Percentiles rank a stretch among this genome's conserved stretches.
These are phyloP conservation scores for Pseudopyricularia javanii DNA, from an alignment of 2,329 filamentous ascomycete species.

Conservation along the genomic window DNA sequence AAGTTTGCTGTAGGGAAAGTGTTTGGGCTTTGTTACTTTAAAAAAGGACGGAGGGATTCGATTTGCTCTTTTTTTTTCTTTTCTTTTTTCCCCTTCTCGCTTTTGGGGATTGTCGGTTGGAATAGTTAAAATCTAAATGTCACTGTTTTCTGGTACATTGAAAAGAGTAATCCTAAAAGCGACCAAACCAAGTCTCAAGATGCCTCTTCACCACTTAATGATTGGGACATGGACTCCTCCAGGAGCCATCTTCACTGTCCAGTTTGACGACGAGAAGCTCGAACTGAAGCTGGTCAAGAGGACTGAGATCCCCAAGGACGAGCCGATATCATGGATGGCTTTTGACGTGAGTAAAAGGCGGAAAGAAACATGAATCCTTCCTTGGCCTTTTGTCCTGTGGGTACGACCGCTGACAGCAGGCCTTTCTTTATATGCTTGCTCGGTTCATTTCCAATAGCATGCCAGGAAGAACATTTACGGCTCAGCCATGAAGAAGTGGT, in stretches of 20 bases:
- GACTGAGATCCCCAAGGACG: constrained; percentile 68
- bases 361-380: no score
- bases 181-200: background rate
- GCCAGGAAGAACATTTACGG: constrained; percentile 76
- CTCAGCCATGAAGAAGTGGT: constrained; percentile 89
- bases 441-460: constrained; percentile 39
- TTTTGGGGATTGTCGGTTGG: background rate
- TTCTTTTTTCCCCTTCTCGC: background rate
- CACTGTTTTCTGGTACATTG: background rate
- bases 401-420: background rate
- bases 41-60: no score
- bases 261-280: constrained; percentile 72
- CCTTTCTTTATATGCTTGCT: background rate
- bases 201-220: constrained; percentile 65
- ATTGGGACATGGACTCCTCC: constrained; percentile 85
- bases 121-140: background rate
- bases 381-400: background rate
- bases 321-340: constrained; percentile 90
- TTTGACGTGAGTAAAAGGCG: constrained; percentile 52
- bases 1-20: background rate
- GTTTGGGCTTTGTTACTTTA: no score
- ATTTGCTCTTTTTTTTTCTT: background rate
- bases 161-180: background rate
- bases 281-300: constrained; percentile 66
- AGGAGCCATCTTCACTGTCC: constrained; percentile 79